Percentiles rank a stretch among this genome's conserved stretches.
These are phyloP conservation scores for Populus davidiana DNA, from an alignment of 345 rosid genomes.

Conservation along the genomic window DNA sequence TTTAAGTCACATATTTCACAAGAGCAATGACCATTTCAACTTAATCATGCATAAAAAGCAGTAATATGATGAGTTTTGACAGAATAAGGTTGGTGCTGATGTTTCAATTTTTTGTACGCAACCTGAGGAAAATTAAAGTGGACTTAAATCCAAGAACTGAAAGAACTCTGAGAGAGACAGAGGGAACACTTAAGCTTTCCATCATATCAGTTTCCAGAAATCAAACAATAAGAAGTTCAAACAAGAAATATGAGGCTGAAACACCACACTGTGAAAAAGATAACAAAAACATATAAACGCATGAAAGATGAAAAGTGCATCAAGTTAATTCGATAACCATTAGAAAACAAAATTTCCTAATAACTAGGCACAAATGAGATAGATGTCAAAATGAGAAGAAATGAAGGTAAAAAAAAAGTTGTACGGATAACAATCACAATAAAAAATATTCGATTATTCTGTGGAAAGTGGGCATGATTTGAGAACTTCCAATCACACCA, in stretches of 20 bases:
- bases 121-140: too few species aligned
- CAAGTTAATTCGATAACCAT: not conserved
- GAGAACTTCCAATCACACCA: not conserved
- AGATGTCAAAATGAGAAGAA: not conserved
- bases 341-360: not conserved
- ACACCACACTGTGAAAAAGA: not conserved
- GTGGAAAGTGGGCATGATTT: too few species aligned
- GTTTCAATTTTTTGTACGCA: not conserved
- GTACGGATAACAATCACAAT: not conserved
- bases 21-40: not conserved
- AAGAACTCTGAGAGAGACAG: not conserved
- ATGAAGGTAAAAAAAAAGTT: not conserved
- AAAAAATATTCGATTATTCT: not conserved
- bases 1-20: not conserved
- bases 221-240: not conserved
- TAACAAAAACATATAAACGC: not conserved
- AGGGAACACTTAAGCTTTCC: not conserved
- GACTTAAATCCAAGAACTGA: not conserved
- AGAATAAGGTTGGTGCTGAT: not conserved
- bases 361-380: not conserved
- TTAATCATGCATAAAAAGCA: not conserved
- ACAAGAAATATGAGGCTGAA: too few species aligned
- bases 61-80: not conserved
- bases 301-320: not conserved
- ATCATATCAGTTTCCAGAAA: not conserved